phyloP scores from a whole-genome alignment of 2,329 filamentous ascomycete genomes.

The Cercospora sp. region DNA sequence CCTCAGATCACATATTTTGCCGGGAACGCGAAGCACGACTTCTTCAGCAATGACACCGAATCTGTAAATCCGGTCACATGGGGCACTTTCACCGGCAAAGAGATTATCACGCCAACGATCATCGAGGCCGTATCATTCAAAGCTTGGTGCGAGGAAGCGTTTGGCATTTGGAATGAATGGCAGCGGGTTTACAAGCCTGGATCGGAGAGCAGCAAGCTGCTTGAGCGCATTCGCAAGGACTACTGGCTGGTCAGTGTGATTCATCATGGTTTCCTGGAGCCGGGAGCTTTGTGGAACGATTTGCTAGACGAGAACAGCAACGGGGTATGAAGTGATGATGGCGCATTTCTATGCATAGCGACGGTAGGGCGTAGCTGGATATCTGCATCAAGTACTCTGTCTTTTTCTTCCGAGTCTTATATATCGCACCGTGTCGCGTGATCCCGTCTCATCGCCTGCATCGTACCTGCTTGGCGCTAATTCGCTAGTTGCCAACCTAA shows the following conservation, averaged over 20 bases:
- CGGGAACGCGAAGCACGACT: constrained; percentile 74
- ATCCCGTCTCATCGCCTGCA: not conserved
- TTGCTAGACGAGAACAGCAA: constrained; percentile 16
- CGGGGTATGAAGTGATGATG: constrained; percentile 7
- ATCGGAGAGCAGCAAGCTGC: constrained; percentile 68
- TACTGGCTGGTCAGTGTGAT: constrained; percentile 91
- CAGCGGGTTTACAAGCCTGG: constrained; percentile 78
- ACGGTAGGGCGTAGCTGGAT: not conserved
- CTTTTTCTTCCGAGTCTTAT: not conserved
- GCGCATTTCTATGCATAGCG: not conserved
- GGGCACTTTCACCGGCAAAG: constrained; percentile 93
- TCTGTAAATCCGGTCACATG: constrained; percentile 91
- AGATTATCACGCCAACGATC: constrained; percentile 94
- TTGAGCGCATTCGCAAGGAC: constrained; percentile 67
- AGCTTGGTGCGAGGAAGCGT: constrained; percentile 94
- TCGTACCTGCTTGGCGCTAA: constrained; percentile 6
- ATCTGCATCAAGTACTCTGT: no score
- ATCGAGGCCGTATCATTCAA: constrained; percentile 93
- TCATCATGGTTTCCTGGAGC: constrained; percentile 73
- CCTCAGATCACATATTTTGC: constrained; percentile 85
- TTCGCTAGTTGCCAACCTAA: not conserved
- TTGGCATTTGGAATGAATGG: constrained; percentile 95
- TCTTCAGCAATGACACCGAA: constrained; percentile 65
- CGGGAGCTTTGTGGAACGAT: constrained; percentile 67
- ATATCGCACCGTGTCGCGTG: not conserved